Evolutionary conservation across 2,329 filamentous ascomycete species (phyloP), one percentile per base, ranked within the genome.

Genomic region (Chaetomium globosum): DNA sequence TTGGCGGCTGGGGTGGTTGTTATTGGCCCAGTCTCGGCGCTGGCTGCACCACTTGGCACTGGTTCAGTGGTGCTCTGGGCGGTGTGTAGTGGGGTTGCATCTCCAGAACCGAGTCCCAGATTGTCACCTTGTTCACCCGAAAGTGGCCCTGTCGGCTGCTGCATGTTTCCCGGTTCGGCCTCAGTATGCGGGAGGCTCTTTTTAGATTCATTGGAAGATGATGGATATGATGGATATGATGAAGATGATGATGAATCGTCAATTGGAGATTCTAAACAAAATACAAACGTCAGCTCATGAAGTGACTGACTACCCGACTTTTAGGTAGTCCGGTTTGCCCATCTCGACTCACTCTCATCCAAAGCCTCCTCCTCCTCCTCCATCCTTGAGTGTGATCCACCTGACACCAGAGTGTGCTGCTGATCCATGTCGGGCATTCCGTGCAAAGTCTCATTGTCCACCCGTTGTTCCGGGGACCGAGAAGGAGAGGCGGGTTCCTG

Each of bases 201-300:
- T 59, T 39, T 73, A 67, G 46, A 23, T 65, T 75, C 74, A 52
- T 72, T 73, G 64, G 61, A 57, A 30, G 58, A 54, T 33, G 12
- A 26, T 28, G 39, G 19, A 8, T 51, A 51, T 31, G 31, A 16
- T 55, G 53, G 3, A 43, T n/a, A 13, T 53, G 52, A 28, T 53
- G 30, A 46, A 23, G 46, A 28, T 6, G 58, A 6, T 9, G 31
- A 57, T 33, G 53, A 28, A 48, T 51, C 43, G 8, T 59, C 60
- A 10, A 28, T 23, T 26, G 43, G 39, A 16, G 19, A 33, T 33
- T 46, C 55, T 63, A 13, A 46, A 53, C 19, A 56, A 33, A 43
- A 43, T 43, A 43, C 39, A 43, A n/a, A 56, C 4, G 59, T 62
- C 58, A 61, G 23, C 46, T 49, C 33, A 30, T 7, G 13, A 43